Percentiles rank a stretch among this genome's conserved stretches.
These are phyloP conservation scores for Phlebiopsis flavidoalba DNA, from an alignment of 768 basidiomycete genomes.

Conservation along the genomic window DNA sequence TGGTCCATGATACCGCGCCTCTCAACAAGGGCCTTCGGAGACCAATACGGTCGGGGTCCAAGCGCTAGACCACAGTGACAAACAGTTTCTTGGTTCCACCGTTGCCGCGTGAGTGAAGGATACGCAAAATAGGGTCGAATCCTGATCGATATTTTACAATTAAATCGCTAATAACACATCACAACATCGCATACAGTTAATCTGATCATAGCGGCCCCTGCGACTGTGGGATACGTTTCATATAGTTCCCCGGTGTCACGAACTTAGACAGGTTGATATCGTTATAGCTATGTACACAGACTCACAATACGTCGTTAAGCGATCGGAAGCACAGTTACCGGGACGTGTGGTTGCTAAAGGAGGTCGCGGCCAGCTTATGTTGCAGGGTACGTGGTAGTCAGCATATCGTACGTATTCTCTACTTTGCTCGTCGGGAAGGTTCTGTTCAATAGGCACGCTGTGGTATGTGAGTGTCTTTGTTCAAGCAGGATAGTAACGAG, in stretches of 20 bases:
- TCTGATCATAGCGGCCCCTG: too few relatives aligned
- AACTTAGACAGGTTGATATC: constrained; percentile 31
- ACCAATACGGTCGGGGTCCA: neutral
- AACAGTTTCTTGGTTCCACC: neutral
- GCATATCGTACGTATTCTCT: neutral
- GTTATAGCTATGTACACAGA: constrained; percentile 47
- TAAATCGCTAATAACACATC: too few relatives aligned
- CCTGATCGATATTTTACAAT: constrained; percentile 25
- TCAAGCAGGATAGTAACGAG: neutral
- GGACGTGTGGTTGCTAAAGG: constrained; percentile 38
- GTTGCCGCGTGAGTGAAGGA: neutral
- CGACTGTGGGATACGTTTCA: too few relatives aligned
- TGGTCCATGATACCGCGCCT: neutral
- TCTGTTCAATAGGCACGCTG: neutral
- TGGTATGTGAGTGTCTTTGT: neutral
- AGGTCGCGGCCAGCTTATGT: constrained; percentile 35
- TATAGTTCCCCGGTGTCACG: constrained; percentile 27
- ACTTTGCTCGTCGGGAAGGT: neutral
- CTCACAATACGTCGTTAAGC: constrained; percentile 43
- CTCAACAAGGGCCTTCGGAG: neutral
- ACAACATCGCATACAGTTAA: too few relatives aligned
- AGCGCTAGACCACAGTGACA: neutral
- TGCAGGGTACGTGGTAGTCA: constrained; percentile 3
- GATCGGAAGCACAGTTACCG: constrained; percentile 19
- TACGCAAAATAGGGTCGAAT: constrained; percentile 41